Evolutionary conservation across 2,329 filamentous ascomycete species (phyloP), one percentile per base, ranked within the genome.

Genomic region (Pseudogymnoascus destructans): DNA sequence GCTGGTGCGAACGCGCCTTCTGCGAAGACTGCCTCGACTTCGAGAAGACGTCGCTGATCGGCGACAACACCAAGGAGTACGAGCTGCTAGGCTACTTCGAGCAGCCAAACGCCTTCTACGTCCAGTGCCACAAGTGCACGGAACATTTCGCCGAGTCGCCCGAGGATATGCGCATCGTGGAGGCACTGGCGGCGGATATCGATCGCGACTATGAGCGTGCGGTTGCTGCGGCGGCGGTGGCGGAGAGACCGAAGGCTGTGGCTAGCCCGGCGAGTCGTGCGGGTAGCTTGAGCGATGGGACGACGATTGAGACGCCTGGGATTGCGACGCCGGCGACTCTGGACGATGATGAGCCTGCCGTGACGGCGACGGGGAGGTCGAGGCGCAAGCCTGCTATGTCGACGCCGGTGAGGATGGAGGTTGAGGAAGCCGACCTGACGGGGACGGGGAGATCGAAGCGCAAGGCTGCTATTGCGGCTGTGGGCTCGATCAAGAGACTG

Each of bases 21-120:
- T 84, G 80, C 63, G 80, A 84, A 58, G 76, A 81, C 46, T 83
- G 80, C 63, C 65, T 83, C 0, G 74, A 81, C 54, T 81, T 77
- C 69, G 72, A 77, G 3, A 69, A 70, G 2, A 73, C 74, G 0
- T 70, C 71, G 3, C 73, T 82, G 0, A 65, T 82, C 10, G 79
- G 77, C 8, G 73, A 78, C 21, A 75, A 73, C 11, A 67, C 81
- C 0, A 71, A 73, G 1, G 78, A 81, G 63, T 78, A 76, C 57
- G 73, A 80, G 58, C 62, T 76, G n/a, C 68, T 80, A 1, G 73
- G 71, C 0, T 79, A 76, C 58, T 66, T 65, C 0, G 66, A 70
- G 2, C 68, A 70, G 2, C 60, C 64, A 0, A 73, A 76, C 25
- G 76, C 75, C 0, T 81, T 75, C 66, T 81, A 76, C 62, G 71